Evolutionary conservation across 768 basidiomycete species (phyloP), one percentile per base, ranked within the genome.

Genomic region (Fibroporia radiculosa): DNA sequence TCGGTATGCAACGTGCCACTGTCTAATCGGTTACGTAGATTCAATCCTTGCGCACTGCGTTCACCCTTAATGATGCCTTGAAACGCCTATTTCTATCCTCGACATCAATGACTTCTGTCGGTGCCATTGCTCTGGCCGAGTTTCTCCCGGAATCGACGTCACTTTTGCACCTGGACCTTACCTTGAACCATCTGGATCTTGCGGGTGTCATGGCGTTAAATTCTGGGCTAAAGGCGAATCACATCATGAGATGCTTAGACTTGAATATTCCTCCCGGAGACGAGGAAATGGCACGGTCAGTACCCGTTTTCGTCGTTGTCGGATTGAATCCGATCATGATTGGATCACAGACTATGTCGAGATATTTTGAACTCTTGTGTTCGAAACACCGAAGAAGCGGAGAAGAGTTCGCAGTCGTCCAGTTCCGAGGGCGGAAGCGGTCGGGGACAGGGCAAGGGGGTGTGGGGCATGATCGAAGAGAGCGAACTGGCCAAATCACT

Each of bases 111-210:
- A 77, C 78, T 0, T 85, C 88, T 0, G 69, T 82, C 0, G 93
- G 92, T 1, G 93, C 95, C 1, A 98, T 98, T 50, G 85, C 91
- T 0, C 75, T 98, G 1, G 96, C 95, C 2, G 95, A 98, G 62
- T 98, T 96, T 68, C 77, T 98, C 1, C 93, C 93, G 0, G 93
- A 98, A 61, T 83, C 88, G 0, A 75, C 73, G 14, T 85, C 84
- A 0, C 71, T 99, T 4, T 71, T 97, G 0, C 93, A 98, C 62
- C 80, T 99, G 43, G 96, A 97, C 63, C 66, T 96, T 23, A 96
- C 92, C 0, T 67, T 74, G 53, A 95, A 95, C 60, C 63, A 71
- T 5, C 67, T 98, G 25, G 92, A 92, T 57, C 72, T 92, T 27
- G 93, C 93, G 0, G 93, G 90, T 14, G 85, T 96, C 3, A 84